phyloP scores from a whole-genome alignment of 1,139 yeast genomes.

The Diutina ranongensis region DNA sequence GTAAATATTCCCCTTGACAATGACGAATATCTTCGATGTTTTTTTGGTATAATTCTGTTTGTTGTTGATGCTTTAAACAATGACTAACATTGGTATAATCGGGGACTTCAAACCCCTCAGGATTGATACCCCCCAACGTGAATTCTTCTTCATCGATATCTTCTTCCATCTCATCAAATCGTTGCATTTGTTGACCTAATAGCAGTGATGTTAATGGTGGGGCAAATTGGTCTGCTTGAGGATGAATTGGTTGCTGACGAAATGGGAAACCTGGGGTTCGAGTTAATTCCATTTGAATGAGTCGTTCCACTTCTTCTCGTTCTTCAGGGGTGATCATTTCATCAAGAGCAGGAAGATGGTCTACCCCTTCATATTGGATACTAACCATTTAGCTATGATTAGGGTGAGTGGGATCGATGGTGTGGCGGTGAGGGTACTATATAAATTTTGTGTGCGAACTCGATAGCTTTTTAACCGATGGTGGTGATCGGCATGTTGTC shows the following conservation, averaged over 20 bases:
- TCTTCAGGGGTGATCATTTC: slow-evolving; percentile 2
- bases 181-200: not conserved
- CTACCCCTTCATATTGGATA: slow-evolving; percentile 3
- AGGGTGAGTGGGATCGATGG: not conserved
- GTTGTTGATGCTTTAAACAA: slow-evolving; percentile 20
- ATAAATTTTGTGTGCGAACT: too few relatives aligned
- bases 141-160: slow-evolving; percentile 3
- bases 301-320: not conserved
- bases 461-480: too few relatives aligned
- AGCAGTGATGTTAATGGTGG: slow-evolving; percentile 1
- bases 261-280: not conserved
- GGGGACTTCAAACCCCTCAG: not conserved
- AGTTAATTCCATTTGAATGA: slow-evolving; percentile 1
- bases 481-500: too few relatives aligned
- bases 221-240: not conserved
- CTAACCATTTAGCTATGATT: slow-evolving; percentile 1
- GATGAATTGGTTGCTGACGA: not conserved
- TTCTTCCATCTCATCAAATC: not conserved
- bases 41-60: slow-evolving; percentile 15
- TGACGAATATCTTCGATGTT: slow-evolving; percentile 14
- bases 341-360: not conserved
- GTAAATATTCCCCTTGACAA: slow-evolving; percentile 14
- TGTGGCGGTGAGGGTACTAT: not conserved
- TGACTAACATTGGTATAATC: slow-evolving; percentile 22
- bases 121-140: not conserved